These are phyloP conservation scores for Colletotrichum incanum DNA, from an alignment of 2,329 filamentous ascomycete genomes.

Conservation along the genomic window DNA sequence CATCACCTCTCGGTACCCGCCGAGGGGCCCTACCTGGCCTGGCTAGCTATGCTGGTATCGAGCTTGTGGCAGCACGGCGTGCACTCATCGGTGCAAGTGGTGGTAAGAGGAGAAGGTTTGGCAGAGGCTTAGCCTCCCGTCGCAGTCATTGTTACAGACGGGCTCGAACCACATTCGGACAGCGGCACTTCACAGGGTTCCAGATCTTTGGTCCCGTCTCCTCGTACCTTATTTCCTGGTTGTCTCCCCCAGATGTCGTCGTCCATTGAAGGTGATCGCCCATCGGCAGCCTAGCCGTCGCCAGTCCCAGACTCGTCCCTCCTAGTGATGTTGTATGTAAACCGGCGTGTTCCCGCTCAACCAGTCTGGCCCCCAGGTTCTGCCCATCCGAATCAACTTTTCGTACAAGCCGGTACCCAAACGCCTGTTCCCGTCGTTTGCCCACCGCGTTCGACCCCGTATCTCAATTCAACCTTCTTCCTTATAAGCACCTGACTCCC, in stretches of 20 bases:
- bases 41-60: background rate
- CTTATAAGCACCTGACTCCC: no score
- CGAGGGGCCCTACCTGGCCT: background rate
- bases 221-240: background rate
- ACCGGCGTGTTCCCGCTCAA: slow-evolving; percentile 9
- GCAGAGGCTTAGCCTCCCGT: slow-evolving; percentile 5
- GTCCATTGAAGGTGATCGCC: slow-evolving; percentile 2
- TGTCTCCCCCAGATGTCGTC: background rate
- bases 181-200: background rate
- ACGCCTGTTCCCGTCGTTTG: background rate
- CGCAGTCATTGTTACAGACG: background rate
- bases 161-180: background rate
- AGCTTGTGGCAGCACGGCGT: background rate
- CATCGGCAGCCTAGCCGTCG: background rate
- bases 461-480: background rate
- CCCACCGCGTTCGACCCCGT: background rate
- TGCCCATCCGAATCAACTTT: background rate
- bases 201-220: background rate
- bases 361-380: background rate
- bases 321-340: background rate
- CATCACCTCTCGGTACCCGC: no score
- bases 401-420: background rate
- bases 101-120: background rate
- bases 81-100: background rate
- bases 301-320: background rate